These are phyloP conservation scores for Cryptococcus maquisensis DNA, from an alignment of 1,284 basidiomycete genomes.

Conservation along the genomic window DNA sequence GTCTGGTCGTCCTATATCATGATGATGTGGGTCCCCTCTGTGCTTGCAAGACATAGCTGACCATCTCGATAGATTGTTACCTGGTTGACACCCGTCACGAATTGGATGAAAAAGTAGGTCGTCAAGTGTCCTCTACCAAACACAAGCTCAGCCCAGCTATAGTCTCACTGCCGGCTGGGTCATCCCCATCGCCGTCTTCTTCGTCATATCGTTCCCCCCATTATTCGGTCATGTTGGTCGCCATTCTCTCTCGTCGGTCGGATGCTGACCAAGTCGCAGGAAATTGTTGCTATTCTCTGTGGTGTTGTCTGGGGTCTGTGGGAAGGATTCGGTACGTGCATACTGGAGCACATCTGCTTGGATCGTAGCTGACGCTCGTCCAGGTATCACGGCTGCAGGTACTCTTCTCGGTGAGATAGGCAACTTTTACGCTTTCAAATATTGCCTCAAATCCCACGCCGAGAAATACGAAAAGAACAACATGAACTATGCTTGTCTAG, in stretches of 20 bases:
- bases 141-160: background rate
- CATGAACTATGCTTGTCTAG: constrained; percentile 70
- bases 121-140: background rate
- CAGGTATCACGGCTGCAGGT: constrained; percentile 22
- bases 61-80: constrained; percentile 57
- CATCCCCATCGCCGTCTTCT: constrained; percentile 62
- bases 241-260: background rate
- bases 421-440: constrained; percentile 47
- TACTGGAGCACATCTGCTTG: constrained; percentile 9
- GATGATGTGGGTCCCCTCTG: constrained; percentile 28
- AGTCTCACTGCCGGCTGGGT: constrained; percentile 62
- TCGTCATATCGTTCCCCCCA: constrained; percentile 47
- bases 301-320: constrained; percentile 47
- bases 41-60: constrained; percentile 1
- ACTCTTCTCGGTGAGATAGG: constrained; percentile 44
- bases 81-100: constrained; percentile 61
- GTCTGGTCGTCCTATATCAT: constrained; percentile 63
- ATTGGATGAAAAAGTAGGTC: constrained; percentile 60
- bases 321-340: constrained; percentile 43
- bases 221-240: constrained; percentile 43
- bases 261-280: constrained; percentile 3
- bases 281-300: constrained; percentile 42
- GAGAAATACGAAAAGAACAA: constrained; percentile 68
- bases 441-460: constrained; percentile 57
- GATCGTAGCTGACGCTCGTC: background rate